Evolutionary conservation across 257 asterid species (phyloP), one percentile per base, ranked within the genome.

Genomic region (Nemophila menziesii): DNA sequence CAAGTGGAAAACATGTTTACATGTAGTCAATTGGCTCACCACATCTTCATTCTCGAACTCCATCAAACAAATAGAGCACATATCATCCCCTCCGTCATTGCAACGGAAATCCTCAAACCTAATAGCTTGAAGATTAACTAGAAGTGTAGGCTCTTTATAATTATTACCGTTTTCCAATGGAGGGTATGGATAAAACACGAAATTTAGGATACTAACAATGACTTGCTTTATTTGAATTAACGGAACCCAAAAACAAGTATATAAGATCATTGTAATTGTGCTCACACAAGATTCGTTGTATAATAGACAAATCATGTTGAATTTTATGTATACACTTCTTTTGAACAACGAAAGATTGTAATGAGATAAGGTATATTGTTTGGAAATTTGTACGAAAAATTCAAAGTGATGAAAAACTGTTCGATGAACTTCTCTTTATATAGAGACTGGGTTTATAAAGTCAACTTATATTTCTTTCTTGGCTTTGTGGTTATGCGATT

Each of bases 21-120:
- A 81, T 44, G 68, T 72, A 5, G 60, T 57, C 40, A 81, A 46
- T 39, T 55, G 57, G 72, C 59, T 62, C 57, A 78, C 86, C 42
- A 50, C 27, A 55, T 72, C 80, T 40, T 64, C 70, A 14, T 57
- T 26, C 52, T 54, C 65, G 37, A 69, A 78, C 51, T 71, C 82
- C 49, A 58, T 64, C 56, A 81, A 55, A 44, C 93, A 81, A 24
- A 81, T 65, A 0, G 85, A 67, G 52, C 89, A 80, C 51, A 20
- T 26, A 2, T 61, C 74, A 5, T 66, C 68, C 2, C 41, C 46
- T 4, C 20, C 40, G 14, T 27, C 29, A 8, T 26, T 10, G 0
- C 13, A 11, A 11, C 21, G 52, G 19, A 61, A 16, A 20, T 57
- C 65, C 12, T 39, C 44, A 11, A 48, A 56, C 18, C 51, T 42